Evolutionary conservation across 176 grass and related monocot genomes (phyloP), one percentile per base, ranked within the genome.

Genomic region (Lolium multiflorum): DNA sequence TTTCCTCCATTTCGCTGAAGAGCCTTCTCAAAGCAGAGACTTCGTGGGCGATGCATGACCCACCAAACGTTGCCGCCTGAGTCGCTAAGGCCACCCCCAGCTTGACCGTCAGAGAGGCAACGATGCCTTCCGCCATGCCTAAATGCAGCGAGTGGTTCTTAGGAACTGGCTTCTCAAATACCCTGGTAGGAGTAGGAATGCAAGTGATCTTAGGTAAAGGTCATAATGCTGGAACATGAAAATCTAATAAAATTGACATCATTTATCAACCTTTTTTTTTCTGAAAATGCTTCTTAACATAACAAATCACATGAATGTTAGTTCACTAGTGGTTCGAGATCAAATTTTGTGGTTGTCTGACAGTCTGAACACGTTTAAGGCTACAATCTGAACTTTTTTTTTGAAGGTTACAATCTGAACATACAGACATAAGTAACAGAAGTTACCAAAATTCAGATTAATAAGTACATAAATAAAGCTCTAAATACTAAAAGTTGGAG

Each of bases 401-500:
- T 28, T 28, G 28, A 41, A 48, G 70, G 43, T n/a, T 48, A 25
- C 5, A 73, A 15, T 3, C 20, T 72, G 69, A 24, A 72, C 20
- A 41, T 48, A 9, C 11, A 74, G 11, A 74, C n/a, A 49, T 49
- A 20, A 49, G 43, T 25, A 73, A 49, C 41, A 18, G 0, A 73
- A 73, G 70, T 47, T 47, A 47, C 11, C 43, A 15, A 74, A 74
- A 24, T 25, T 74, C 71, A 74, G 44, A 25, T 74, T 74, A 25
- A 22, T n/a, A 11, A 24, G 43, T 3, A 14, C 5, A 49, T 5
- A 74, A 14, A 48, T 5, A 49, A 49, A 74, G 71, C 43, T 49
- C 71, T 9, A 73, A 14, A 25, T 49, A 15, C 14, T 49, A 7
- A 15, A 49, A 25, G 12, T 8, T 1, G 6, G 7, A 49, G 43